Percentiles rank a stretch among this genome's conserved stretches.
These are phyloP conservation scores for Ceratocystis variospora DNA, from an alignment of 2,329 filamentous ascomycete species.

Conservation along the genomic window DNA sequence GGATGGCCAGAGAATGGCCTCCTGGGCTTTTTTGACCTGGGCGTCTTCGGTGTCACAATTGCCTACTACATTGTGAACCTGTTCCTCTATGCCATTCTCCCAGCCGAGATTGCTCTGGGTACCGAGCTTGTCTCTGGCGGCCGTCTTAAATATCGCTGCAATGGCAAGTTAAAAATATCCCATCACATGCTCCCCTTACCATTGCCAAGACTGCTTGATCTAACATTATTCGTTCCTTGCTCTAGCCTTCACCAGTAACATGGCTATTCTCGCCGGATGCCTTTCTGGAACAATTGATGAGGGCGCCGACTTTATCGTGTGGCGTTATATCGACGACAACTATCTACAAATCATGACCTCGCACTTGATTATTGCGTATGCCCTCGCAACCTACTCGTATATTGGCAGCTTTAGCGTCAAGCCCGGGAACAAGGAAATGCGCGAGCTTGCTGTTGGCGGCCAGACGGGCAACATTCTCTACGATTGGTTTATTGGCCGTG, in stretches of 20 bases:
- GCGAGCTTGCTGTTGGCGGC: conserved; percentile 71
- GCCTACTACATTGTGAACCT: conserved; percentile 68
- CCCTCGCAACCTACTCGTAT: conserved; percentile 66
- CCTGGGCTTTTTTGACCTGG: conserved; percentile 53
- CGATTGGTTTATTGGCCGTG: conserved; percentile 93
- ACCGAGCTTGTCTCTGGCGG: conserved; percentile 56
- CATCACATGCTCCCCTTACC: neutral
- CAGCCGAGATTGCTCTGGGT: conserved; percentile 58
- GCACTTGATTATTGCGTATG: conserved; percentile 63
- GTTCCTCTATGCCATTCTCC: conserved; percentile 61
- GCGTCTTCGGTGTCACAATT: conserved; percentile 55
- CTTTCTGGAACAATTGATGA: conserved; percentile 61
- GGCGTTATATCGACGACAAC: conserved; percentile 88
- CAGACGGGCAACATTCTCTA: conserved; percentile 75
- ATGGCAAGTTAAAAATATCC: conserved; percentile 37
- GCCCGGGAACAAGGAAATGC: conserved; percentile 53
- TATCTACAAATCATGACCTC: conserved; percentile 73
- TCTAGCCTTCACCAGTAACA: conserved; percentile 59
- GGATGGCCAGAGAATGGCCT: conserved; percentile 67
- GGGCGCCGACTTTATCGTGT: conserved; percentile 72
- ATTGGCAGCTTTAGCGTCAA: conserved; percentile 69
- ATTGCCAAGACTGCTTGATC: neutral
- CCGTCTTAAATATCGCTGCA: conserved; percentile 69
- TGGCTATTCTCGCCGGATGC: conserved; percentile 56
- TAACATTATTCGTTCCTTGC: neutral